A percentile compares a stretch with the other conserved stretches of the same genome.
These are phyloP conservation scores for Epichloe baconii DNA, from an alignment of 2,329 filamentous ascomycete genomes.

Conservation along the genomic window DNA sequence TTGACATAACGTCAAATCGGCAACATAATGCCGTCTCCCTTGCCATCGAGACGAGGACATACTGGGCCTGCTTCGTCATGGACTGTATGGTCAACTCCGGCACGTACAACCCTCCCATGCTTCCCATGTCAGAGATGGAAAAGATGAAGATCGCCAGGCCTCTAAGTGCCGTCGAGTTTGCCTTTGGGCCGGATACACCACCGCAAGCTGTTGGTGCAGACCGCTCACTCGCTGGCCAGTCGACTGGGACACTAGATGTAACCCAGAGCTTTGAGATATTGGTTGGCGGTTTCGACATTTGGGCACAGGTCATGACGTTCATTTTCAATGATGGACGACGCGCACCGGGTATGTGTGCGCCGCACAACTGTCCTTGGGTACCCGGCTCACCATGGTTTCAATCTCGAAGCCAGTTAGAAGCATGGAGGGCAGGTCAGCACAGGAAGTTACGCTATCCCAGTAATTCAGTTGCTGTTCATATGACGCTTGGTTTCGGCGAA, in stretches of 20 bases:
- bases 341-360: slow-evolving; percentile 24
- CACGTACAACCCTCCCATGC: slow-evolving; percentile 24
- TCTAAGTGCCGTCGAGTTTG: slow-evolving; percentile 23
- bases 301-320: slow-evolving; percentile 26
- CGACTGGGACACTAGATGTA: slow-evolving; percentile 12
- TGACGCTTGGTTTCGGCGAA: slow-evolving; percentile 26
- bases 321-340: slow-evolving; percentile 29
- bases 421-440: slow-evolving; percentile 24
- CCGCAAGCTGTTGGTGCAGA: slow-evolving; percentile 4
- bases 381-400: slow-evolving; percentile 21
- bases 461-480: slow-evolving; percentile 24
- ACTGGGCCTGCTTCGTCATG: slow-evolving; percentile 33
- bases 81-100: slow-evolving; percentile 31
- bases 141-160: slow-evolving; percentile 20
- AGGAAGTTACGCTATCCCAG: slow-evolving; percentile 23
- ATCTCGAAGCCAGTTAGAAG: slow-evolving; percentile 16
- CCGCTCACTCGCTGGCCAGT: slow-evolving; percentile 1
- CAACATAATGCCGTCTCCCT: slow-evolving; percentile 12
- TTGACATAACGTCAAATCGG: slow-evolving; percentile 13
- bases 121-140: slow-evolving; percentile 21
- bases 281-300: slow-evolving; percentile 30
- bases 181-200: slow-evolving; percentile 21
- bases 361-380: slow-evolving; percentile 27
- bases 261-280: slow-evolving; percentile 22
- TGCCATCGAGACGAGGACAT: slow-evolving; percentile 25